These are phyloP conservation scores for Hymenoscyphus scutula DNA, from an alignment of 2,329 filamentous ascomycete genomes.

Conservation along the genomic window DNA sequence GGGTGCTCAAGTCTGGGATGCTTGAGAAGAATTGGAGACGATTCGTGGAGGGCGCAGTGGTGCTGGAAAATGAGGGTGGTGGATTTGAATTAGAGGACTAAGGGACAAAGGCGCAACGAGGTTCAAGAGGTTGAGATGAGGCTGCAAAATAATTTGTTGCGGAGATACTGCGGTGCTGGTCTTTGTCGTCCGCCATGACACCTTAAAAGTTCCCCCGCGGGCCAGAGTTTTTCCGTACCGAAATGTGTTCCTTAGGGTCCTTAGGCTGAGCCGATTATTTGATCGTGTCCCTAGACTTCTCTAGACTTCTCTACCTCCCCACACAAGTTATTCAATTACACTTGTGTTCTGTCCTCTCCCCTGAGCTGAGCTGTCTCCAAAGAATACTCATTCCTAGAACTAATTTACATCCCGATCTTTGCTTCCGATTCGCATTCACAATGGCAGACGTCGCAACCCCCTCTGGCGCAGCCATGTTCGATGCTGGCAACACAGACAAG, in stretches of 20 bases:
- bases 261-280: background rate
- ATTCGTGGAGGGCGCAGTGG: background rate
- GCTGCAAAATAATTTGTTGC: slow-evolving; percentile 5
- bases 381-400: background rate
- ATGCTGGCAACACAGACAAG: slow-evolving; percentile 37
- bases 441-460: slow-evolving; percentile 49
- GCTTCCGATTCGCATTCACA: slow-evolving; percentile 18
- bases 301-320: slow-evolving; percentile 6
- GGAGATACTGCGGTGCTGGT: background rate
- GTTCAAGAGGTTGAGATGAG: background rate
- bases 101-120: background rate
- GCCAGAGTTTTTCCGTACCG: background rate
- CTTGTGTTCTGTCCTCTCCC: slow-evolving; percentile 12
- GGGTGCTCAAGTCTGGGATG: background rate
- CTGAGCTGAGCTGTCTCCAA: slow-evolving; percentile 1
- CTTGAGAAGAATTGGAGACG: background rate
- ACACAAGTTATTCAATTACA: slow-evolving; percentile 29
- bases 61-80: background rate
- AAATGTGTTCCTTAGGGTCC: background rate
- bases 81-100: background rate
- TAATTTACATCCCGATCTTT: background rate
- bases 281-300: background rate
- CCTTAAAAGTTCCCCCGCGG: background rate
- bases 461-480: slow-evolving; percentile 43
- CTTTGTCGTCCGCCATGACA: background rate